Evolutionary conservation across 75 land plant genomes (phyloP), one percentile per base, ranked within the genome.

Genomic region (Chamaecyparis obtusa): DNA sequence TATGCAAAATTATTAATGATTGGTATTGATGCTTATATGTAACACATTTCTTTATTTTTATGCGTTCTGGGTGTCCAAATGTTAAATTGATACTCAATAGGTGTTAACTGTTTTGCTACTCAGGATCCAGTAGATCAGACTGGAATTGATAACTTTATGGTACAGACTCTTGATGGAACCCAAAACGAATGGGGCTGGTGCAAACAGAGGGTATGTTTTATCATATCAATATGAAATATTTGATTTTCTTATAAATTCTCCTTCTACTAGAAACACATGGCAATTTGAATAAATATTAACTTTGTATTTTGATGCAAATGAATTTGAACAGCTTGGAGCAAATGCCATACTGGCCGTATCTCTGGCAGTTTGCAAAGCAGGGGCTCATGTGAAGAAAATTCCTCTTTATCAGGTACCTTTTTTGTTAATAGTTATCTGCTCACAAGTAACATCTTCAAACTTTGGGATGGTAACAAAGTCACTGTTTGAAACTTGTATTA

Each of bases 171-270:
- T 43, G 99, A 98, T 88, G 99, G 99, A 87, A 98, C 99, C 39
- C 90, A 90, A 44, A 98, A 98, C 88, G 93, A 98, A 87, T 98
- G 99, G 99, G 99, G 99, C 56, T 98, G 99, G 99, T 97, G 97
- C 95, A 98, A 98, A 77, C 99, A 96, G 69, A 98, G 96, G 98
- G 99, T 96, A 51, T 72, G 71, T n/a, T 44, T 19, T 27, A 10
- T 46, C 30, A 3, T 87, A n/a, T n/a, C n/a, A n/a, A n/a, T n/a
- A 17, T 33, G 13, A n/a, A 37, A 21, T 82, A 17, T 75, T 79
- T 54, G 57, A 41, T 72, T 86, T 32, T 67, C 43, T 69, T 67
- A 30, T 39, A 16, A 1, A 13, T 64, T 87, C 7, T 64, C n/a
- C 27, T 64, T 24, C 5, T 21, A 2, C 67, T n/a, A 87, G 24